Base-by-base conservation (phyloP, 805 yeast genomes). In the Wickerhamomyces rabaulensis region DNA sequence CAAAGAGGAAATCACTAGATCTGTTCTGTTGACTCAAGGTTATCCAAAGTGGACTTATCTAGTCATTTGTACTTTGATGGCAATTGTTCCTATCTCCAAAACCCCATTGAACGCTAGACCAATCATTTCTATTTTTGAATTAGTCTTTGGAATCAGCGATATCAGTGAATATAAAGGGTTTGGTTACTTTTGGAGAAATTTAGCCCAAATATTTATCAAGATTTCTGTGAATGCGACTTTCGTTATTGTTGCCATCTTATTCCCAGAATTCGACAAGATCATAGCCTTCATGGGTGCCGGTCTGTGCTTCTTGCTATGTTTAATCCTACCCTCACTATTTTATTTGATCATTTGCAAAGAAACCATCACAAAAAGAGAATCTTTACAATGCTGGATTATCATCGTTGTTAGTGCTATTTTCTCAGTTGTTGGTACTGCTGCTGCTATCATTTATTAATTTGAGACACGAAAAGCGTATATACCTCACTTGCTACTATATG, bases 31-130 rank as follows among this genome's bases (percentile, higher is more conserved):
- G 12, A 84, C 86, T 4, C 56, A 68, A 5, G 87, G 88, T 0
- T 89, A 85, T 59, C 95, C 96, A 1, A 55, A 62, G 13, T 76
- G 79, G 63, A 72, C 85, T 1, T 74, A 75, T 44, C 69, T 80
- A 31, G 71, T 76, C 22, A 70, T 90, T 40, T 82, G 90, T 41
- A 73, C 75, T 0, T 67, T 86, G 37, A 84, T 89, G 76, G 86
- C 95, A n/a, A 54, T 88, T 7, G 78, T 90, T 21, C 96, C 97
- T 1, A 63, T 89, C 26, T 87, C 96, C 2, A 90, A 90, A 58
- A 76, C 89, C 1, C 96, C 97, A 0, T 71, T 89, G 37, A 84
- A 83, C 53, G 87, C 91, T 12, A 79, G 89, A 57, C 97, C 97
- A 0, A 80, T 90, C 25, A 78, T 87, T 27, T 74, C 91, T 1